phyloP scores from a whole-genome alignment of 805 yeast species.

The Vanderwaltozyma yarrowii region DNA sequence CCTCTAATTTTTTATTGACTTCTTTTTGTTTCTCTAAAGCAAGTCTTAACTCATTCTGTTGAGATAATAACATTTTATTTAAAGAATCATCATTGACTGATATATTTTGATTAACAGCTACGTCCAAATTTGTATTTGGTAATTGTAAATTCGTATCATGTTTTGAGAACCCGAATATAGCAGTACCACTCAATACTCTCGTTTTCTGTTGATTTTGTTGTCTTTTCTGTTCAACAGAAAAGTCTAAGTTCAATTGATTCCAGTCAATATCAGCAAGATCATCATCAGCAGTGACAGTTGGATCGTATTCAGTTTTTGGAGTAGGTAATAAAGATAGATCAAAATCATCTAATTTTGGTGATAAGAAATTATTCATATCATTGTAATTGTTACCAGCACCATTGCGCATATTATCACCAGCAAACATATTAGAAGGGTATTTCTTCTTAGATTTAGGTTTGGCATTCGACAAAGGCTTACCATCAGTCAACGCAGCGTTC shows the following conservation, averaged over 20 bases:
- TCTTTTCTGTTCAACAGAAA: conserved; percentile 1
- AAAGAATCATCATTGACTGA: background rate
- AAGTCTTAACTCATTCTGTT: conserved; percentile 23
- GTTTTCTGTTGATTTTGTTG: conserved; percentile 30
- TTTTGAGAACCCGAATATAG: conserved; percentile 62
- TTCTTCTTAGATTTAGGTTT: conserved; percentile 1
- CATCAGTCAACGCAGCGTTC: background rate
- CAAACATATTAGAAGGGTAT: conserved; percentile 1
- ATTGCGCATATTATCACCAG: background rate
- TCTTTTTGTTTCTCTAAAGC: conserved; percentile 26
- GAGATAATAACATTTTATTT: conserved; percentile 11
- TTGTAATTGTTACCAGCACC: background rate
- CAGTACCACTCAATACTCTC: conserved; percentile 71
- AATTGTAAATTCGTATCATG: conserved; percentile 44
- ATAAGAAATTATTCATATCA: background rate
- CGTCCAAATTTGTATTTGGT: background rate
- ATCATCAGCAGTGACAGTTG: background rate
- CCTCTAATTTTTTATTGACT: conserved; percentile 22
- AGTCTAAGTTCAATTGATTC: conserved; percentile 11
- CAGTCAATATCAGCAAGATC: conserved; percentile 11
- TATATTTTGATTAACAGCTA: no score
- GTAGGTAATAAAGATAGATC: background rate
- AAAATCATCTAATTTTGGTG: conserved; percentile 1
- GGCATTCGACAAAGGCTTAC: background rate
- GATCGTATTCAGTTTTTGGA: background rate